Percentiles rank a stretch among this genome's conserved stretches.
These are phyloP conservation scores for Leccinum rimulosum DNA, from an alignment of 768 basidiomycete genomes.

Conservation along the genomic window DNA sequence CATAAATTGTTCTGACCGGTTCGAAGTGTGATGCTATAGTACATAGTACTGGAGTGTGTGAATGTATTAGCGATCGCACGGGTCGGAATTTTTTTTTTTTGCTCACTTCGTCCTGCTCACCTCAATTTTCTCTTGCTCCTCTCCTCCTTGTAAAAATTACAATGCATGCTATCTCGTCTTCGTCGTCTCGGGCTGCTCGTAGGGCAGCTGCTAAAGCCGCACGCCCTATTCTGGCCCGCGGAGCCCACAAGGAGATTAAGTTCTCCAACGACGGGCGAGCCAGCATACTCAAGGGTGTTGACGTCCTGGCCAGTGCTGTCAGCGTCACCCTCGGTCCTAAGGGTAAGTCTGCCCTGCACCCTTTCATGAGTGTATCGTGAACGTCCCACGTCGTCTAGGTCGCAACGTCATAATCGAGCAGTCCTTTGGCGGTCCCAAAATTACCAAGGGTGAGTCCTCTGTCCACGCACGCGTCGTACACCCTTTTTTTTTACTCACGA, in stretches of 20 bases:
- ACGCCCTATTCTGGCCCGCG: slow-evolving; percentile 55
- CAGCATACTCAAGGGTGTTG: slow-evolving; percentile 92
- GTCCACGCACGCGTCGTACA: background rate
- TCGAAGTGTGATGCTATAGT: too few species aligned
- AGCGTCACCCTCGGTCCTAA: slow-evolving; percentile 96
- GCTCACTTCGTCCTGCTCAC: slow-evolving; percentile 8
- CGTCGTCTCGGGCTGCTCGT: slow-evolving; percentile 66
- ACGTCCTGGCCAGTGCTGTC: slow-evolving; percentile 95
- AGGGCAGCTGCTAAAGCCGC: slow-evolving; percentile 59
- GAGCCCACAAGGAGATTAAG: slow-evolving; percentile 94
- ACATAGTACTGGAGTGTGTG: background rate
- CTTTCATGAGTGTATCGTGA: background rate
- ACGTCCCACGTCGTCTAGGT: slow-evolving; percentile 43
- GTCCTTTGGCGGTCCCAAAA: slow-evolving; percentile 86
- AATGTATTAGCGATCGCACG: background rate
- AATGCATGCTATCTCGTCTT: slow-evolving; percentile 72
- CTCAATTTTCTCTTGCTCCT: slow-evolving; percentile 4
- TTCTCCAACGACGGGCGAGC: slow-evolving; percentile 96
- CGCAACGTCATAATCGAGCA: slow-evolving; percentile 99
- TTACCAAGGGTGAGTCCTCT: slow-evolving; percentile 80
- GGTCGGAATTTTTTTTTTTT: slow-evolving; percentile 1
- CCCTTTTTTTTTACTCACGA: slow-evolving; percentile 1
- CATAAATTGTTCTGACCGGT: too few species aligned
- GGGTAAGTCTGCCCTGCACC: slow-evolving; percentile 43
- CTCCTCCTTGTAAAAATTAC: slow-evolving; percentile 10